Conservation (phyloP, 371 early-diverging fungal genomes). For the Chytridiales sp. region DNA sequence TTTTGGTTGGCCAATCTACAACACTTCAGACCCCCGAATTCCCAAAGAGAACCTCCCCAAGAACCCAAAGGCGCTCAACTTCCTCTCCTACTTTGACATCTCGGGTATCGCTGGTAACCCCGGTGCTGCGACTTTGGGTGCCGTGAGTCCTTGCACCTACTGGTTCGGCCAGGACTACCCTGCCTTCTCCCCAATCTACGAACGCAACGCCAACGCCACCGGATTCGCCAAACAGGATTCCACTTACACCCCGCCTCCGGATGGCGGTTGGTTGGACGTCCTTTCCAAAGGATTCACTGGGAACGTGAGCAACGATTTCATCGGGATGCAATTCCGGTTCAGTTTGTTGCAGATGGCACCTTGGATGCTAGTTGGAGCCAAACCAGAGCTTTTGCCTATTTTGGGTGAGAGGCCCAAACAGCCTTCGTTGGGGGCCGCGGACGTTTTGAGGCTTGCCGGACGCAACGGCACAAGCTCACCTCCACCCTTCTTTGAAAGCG, state of each 20-base stretch:
- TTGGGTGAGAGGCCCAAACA: slow-evolving; percentile 23
- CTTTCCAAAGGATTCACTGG: slow-evolving; percentile 11
- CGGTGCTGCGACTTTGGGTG: slow-evolving; percentile 14
- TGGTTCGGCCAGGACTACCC: slow-evolving; percentile 48
- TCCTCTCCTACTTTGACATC: slow-evolving; percentile 3
- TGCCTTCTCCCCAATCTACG: slow-evolving; percentile 22
- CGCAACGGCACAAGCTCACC: neutral
- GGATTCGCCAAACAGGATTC: slow-evolving; percentile 20
- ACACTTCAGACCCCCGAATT: slow-evolving; percentile 15
- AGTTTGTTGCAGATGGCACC: slow-evolving; percentile 25
- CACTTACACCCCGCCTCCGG: slow-evolving; percentile 27
- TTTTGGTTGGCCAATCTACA: slow-evolving; percentile 20
- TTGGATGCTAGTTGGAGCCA: slow-evolving; percentile 35
- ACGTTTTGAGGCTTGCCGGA: neutral
- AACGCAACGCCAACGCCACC: slow-evolving; percentile 11
- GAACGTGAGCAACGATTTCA: slow-evolving; percentile 2
- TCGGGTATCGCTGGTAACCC: slow-evolving; percentile 6
- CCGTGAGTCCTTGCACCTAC: slow-evolving; percentile 20
- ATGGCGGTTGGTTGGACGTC: slow-evolving; percentile 32
- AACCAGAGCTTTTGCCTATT: slow-evolving; percentile 17
- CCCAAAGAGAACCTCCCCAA: slow-evolving; percentile 31
- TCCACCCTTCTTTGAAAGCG: slow-evolving; percentile 4
- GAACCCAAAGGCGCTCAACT: slow-evolving; percentile 27
- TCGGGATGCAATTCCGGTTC: slow-evolving; percentile 11
- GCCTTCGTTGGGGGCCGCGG: neutral